Evolutionary conservation across 345 rosid species (phyloP), one percentile per base, ranked within the genome.

Genomic region (Populus deltoides): DNA sequence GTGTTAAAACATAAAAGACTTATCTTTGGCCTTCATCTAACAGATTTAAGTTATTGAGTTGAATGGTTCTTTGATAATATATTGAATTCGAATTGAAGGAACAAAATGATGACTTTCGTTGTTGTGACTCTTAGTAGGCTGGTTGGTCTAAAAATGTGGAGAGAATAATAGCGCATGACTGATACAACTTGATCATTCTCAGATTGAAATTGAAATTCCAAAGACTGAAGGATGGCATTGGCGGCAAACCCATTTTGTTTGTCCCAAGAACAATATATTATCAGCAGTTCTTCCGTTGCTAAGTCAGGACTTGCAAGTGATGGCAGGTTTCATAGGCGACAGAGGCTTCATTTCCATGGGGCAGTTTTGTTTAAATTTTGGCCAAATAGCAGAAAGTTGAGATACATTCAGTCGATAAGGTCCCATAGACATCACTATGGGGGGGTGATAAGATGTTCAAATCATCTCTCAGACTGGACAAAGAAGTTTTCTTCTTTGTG

Each of bases 141-240:
- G 38, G 71, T 35, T 47, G 20, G 51, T 67, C 66, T 35, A 25
- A 18, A 16, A 13, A 7, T 22, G 6, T 39, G n/a, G 39, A 41
- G 13, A 62, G 5, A 22, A 45, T 38, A 13, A 41, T 0, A 27
- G 2, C 5, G 61, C 3, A 35, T 29, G 8, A 25, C 25, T 57
- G 25, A 39, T 13, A 38, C 51, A 35, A 68, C 29, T 33, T 45
- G 51, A 16, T 41, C 61, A 22, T 67, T 67, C 6, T 71, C 87
- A 86, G 87, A 76, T 83, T 81, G 81, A 16, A 70, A 69, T 76
- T 76, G 77, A 84, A 76, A 80, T 77, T 78, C 47, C 68, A 74
- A 80, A 70, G 49, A 55, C 74, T 72, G 74, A 77, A 88, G 70
- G 67, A 94, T 94, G 98, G 88, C 92, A 45, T 78, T 88, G 72